These are phyloP conservation scores for Pyrenula aspistea DNA, from an alignment of 495 filamentous ascomycete genomes.

Conservation along the genomic window DNA sequence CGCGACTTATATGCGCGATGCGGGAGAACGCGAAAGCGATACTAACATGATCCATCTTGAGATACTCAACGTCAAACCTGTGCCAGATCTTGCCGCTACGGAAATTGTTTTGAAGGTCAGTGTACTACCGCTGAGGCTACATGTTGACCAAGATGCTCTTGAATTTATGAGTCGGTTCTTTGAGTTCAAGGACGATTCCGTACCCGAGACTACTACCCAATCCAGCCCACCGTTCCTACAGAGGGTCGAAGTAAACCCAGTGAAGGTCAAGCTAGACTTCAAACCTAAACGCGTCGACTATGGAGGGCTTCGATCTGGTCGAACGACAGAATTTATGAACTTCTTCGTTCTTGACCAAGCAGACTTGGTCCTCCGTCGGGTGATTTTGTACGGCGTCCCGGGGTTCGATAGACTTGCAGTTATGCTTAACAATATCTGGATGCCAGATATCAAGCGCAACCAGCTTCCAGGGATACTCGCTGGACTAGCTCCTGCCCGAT, in stretches of 20 bases:
- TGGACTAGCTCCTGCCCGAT: conserved; percentile 80
- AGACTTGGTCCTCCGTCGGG: conserved; percentile 74
- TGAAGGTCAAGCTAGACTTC: conserved; percentile 83
- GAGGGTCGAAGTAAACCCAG: conserved; percentile 70
- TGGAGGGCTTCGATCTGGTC: conserved; percentile 86
- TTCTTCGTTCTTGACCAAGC: conserved; percentile 86
- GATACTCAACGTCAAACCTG: conserved; percentile 73
- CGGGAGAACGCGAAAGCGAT: conserved; percentile 69
- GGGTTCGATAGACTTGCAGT: conserved; percentile 82
- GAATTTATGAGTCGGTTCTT: conserved; percentile 98
- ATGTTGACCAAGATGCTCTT: conserved; percentile 95
- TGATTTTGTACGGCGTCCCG: conserved; percentile 82
- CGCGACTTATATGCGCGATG: conserved; percentile 82
- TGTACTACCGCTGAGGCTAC: conserved; percentile 76
- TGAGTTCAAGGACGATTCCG: conserved; percentile 80
- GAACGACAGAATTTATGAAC: conserved; percentile 98
- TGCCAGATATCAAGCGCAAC: conserved; percentile 80
- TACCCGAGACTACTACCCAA: conserved; percentile 21
- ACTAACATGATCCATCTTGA: conserved; percentile 85
- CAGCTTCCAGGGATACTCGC: conserved; percentile 84
- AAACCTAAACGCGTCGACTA: conserved; percentile 98
- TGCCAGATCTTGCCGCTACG: conserved; percentile 71
- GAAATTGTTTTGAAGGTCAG: conserved; percentile 82
- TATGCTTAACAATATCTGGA: conserved; percentile 92
- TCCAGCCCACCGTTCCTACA: conserved; percentile 68